Evolutionary conservation across 2,329 filamentous ascomycete species (phyloP).

Genomic region (Cladobotryum mycophilum): DNA sequence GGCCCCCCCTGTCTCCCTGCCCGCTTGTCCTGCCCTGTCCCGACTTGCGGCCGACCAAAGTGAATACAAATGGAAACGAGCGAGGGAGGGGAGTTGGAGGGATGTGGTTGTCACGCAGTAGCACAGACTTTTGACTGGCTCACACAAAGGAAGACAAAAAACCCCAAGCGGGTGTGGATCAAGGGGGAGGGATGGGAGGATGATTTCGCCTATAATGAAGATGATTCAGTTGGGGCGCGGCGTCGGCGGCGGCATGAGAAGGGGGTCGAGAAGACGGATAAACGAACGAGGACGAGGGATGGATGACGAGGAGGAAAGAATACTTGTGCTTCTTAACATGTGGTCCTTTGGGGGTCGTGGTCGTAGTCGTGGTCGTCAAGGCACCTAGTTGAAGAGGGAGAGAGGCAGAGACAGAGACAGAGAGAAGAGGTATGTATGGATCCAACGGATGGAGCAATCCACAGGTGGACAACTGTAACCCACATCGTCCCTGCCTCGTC

Average conservation of each 20-base stretch:
- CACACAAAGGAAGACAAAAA: neutral
- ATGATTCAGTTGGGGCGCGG: neutral
- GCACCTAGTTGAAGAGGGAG: too few species aligned
- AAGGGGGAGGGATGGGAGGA: neutral
- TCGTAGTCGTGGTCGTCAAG: too few species aligned
- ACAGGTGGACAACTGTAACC: too few species aligned
- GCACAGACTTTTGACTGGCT: neutral
- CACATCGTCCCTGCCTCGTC: too few species aligned
- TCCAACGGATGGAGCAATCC: too few species aligned
- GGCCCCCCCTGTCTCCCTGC: neutral
- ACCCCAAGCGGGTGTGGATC: neutral
- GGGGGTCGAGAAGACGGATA: too few species aligned
- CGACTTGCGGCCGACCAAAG: neutral
- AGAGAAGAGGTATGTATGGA: too few species aligned
- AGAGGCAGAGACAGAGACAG: too few species aligned
- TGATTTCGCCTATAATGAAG: neutral
- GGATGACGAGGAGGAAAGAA: too few species aligned
- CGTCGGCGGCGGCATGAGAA: neutral
- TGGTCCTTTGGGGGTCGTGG: too few species aligned
- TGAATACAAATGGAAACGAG: neutral
- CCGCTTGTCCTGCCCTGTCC: neutral
- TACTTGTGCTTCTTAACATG: too few species aligned
- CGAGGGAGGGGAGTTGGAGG: neutral
- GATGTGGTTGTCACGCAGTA: neutral
- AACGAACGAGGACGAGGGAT: too few species aligned